phyloP scores from a whole-genome alignment of 805 yeast genomes.

The Candida nonsorbophila region DNA sequence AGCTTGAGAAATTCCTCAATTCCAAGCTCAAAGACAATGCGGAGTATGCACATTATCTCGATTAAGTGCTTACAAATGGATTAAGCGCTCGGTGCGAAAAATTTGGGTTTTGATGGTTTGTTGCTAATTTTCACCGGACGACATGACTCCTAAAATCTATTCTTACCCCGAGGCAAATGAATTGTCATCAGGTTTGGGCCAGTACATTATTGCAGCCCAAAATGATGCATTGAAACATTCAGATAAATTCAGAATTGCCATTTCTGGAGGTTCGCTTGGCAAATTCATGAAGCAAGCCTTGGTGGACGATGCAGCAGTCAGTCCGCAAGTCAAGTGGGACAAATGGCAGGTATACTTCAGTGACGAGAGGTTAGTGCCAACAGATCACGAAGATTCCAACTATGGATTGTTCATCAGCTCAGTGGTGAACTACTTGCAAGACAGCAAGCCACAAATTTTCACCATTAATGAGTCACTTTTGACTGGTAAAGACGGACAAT shows the following conservation, averaged over 20 bases:
- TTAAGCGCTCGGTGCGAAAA: no score
- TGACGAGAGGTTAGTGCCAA: constrained; percentile 86
- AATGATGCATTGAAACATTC: constrained; percentile 47
- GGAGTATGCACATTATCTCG: constrained; percentile 81
- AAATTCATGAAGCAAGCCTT: constrained; percentile 65
- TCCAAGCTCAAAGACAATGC: constrained; percentile 83
- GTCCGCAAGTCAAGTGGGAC: constrained; percentile 52
- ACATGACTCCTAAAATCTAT: constrained; percentile 34
- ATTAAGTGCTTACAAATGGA: no score
- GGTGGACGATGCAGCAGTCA: constrained; percentile 47
- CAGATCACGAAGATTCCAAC: constrained; percentile 79
- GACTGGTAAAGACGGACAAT: constrained; percentile 42
- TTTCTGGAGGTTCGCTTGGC: constrained; percentile 89
- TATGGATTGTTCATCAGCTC: constrained; percentile 69
- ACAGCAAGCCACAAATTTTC: constrained; percentile 53
- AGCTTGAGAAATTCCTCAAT: constrained; percentile 84
- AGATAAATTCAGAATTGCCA: constrained; percentile 62
- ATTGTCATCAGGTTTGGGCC: constrained; percentile 65
- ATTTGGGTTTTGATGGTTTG: no score
- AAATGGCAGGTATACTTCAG: constrained; percentile 81
- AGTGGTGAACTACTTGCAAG: constrained; percentile 47
- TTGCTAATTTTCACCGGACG: neutral
- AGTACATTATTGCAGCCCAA: constrained; percentile 57
- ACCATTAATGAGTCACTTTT: constrained; percentile 63
- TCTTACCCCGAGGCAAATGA: constrained; percentile 50